A percentile compares a stretch with the other conserved stretches of the same genome.
Evolutionary conservation across 2,329 filamentous ascomycete genomes (phyloP).

Genomic region (Neospermospora avenae): DNA sequence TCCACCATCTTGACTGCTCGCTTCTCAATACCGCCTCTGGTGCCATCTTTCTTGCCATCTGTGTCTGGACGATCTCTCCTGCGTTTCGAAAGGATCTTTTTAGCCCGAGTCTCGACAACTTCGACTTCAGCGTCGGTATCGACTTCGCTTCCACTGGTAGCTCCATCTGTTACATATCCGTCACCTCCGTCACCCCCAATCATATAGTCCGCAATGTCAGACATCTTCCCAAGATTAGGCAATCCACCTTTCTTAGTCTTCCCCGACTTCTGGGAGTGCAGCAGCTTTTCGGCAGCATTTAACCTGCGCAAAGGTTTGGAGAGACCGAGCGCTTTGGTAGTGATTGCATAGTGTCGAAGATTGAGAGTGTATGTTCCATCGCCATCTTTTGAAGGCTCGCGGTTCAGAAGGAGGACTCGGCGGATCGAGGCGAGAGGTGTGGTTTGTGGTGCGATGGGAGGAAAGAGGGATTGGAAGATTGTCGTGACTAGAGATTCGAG

Average conservation of each 20-base stretch:
- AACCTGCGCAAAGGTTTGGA: constrained; percentile 81
- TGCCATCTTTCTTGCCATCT: constrained; percentile 43
- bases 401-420: constrained; percentile 84
- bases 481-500: constrained; percentile 91
- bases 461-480: constrained; percentile 94
- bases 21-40: constrained; percentile 53
- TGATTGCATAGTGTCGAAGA: constrained; percentile 92
- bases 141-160: constrained; percentile 80
- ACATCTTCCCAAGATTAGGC: constrained; percentile 84
- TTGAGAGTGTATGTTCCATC: constrained; percentile 77
- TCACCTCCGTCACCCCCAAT: constrained; percentile 73
- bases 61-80: constrained; percentile 42
- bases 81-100: constrained; percentile 53
- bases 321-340: constrained; percentile 79
- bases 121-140: constrained; percentile 97
- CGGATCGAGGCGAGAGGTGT: constrained; percentile 91
- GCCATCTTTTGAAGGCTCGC: constrained; percentile 56
- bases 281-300: constrained; percentile 78
- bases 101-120: constrained; percentile 62
- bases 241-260: constrained; percentile 66
- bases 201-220: constrained; percentile 93
- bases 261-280: constrained; percentile 47
- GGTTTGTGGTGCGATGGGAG: constrained; percentile 87
- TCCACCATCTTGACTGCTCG: constrained; percentile 90
- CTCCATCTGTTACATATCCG: constrained; percentile 78